These are phyloP conservation scores for Lepiota venenata DNA, from an alignment of 768 basidiomycete species.

Conservation along the genomic window DNA sequence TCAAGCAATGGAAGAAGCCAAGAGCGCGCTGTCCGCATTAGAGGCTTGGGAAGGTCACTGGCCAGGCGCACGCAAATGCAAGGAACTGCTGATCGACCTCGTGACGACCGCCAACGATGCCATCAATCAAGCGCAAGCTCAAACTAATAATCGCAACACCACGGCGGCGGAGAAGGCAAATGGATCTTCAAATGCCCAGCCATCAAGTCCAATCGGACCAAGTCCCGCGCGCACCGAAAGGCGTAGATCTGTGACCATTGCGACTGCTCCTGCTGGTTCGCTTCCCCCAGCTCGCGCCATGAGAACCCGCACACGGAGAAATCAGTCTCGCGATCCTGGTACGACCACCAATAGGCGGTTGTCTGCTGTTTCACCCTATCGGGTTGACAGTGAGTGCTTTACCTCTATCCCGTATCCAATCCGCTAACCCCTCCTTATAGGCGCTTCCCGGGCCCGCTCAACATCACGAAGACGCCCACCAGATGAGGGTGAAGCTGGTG, in stretches of 20 bases:
- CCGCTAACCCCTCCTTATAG: conserved; percentile 21
- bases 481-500: conserved; percentile 53
- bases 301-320: conserved; percentile 52
- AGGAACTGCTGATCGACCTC: conserved; percentile 70
- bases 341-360: conserved; percentile 46
- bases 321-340: conserved; percentile 56
- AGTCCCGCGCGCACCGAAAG: conserved; percentile 43
- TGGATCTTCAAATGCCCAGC: conserved; percentile 19
- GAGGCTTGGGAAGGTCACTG: conserved; percentile 83
- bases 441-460: conserved; percentile 69
- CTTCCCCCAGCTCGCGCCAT: conserved; percentile 36
- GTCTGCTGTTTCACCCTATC: conserved; percentile 60
- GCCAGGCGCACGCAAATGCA: conserved; percentile 88
- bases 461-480: conserved; percentile 71
- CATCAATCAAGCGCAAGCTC: conserved; percentile 38
- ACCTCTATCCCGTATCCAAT: conserved; percentile 7
- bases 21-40: conserved; percentile 64
- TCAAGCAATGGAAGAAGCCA: conserved; percentile 81
- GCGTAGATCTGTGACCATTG: conserved; percentile 53
- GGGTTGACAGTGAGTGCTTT: conserved; percentile 54
- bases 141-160: conserved; percentile 4
- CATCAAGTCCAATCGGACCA: conserved; percentile 15
- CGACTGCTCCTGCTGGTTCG: conserved; percentile 34
- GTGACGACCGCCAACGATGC: conserved; percentile 69
- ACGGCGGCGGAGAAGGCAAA: conserved; percentile 21